Evolutionary conservation across 75 land plant genomes (phyloP).

Genomic region (Pinus taeda): DNA sequence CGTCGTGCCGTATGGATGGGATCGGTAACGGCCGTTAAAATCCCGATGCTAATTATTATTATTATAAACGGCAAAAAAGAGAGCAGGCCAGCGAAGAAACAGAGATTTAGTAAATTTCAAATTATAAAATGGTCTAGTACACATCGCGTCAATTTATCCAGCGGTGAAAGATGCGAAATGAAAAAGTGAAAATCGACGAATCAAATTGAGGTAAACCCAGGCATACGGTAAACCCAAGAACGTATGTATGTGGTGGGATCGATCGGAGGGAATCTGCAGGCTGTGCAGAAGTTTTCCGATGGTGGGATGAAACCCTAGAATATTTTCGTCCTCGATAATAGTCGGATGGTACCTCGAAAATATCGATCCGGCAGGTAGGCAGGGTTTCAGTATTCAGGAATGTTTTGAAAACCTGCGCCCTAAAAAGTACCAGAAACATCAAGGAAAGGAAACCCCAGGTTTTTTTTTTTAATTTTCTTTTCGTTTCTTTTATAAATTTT

Average conservation of each 20-base stretch:
- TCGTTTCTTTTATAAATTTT: too few relatives aligned
- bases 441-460: too few relatives aligned
- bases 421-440: background rate
- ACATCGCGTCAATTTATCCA: background rate
- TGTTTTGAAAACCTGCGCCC: background rate
- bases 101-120: too few relatives aligned
- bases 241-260: background rate
- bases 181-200: background rate
- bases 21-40: background rate
- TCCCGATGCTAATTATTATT: too few relatives aligned
- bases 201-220: background rate
- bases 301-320: background rate
- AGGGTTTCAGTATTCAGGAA: background rate
- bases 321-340: background rate
- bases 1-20: background rate
- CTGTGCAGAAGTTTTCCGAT: background rate
- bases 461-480: too few relatives aligned
- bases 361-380: background rate
- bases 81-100: too few relatives aligned
- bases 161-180: background rate
- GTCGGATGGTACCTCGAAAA: background rate
- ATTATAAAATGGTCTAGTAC: background rate
- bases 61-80: too few relatives aligned
- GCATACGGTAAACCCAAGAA: background rate
- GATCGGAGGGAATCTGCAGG: conserved; percentile 1